Evolutionary conservation across 2,329 filamentous ascomycete genomes (phyloP).

Genomic region (Gaeumannomyces sp.): DNA sequence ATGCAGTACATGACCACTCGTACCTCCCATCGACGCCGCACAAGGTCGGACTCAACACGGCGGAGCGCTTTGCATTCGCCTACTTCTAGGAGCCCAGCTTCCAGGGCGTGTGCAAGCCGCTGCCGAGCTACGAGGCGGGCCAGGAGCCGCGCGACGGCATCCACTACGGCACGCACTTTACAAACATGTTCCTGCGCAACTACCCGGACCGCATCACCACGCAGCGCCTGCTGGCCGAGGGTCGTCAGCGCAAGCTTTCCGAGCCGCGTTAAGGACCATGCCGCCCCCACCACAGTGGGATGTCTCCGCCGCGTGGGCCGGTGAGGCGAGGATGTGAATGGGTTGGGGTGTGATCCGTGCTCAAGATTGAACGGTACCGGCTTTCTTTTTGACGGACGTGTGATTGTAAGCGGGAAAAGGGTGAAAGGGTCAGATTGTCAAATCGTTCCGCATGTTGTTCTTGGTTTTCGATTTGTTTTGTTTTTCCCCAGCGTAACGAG

Average conservation of each 20-base stretch:
- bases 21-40: conserved; percentile 41
- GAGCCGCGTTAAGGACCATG: conserved; percentile 22
- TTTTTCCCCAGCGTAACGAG: too few species aligned
- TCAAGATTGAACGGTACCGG: too few species aligned
- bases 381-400: too few species aligned
- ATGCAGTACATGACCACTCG: conserved; percentile 44
- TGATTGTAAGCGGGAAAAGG: too few species aligned
- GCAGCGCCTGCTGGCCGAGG: conserved; percentile 27
- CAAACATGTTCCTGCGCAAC: conserved; percentile 44
- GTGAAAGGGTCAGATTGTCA: too few species aligned
- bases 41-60: conserved; percentile 43
- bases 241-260: conserved; percentile 22
- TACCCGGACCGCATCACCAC: conserved; percentile 42
- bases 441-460: too few species aligned
- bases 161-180: conserved; percentile 47
- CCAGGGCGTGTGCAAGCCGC: conserved; percentile 35
- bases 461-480: too few species aligned
- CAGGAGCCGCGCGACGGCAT: conserved; percentile 31
- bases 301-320: too few species aligned
- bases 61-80: conserved; percentile 41
- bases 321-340: too few species aligned
- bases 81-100: conserved; percentile 48
- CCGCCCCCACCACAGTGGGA: neutral
- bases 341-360: too few species aligned
- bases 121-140: conserved; percentile 30